phyloP scores from a whole-genome alignment of 768 basidiomycete species.

The Mycena sanguinolenta region DNA sequence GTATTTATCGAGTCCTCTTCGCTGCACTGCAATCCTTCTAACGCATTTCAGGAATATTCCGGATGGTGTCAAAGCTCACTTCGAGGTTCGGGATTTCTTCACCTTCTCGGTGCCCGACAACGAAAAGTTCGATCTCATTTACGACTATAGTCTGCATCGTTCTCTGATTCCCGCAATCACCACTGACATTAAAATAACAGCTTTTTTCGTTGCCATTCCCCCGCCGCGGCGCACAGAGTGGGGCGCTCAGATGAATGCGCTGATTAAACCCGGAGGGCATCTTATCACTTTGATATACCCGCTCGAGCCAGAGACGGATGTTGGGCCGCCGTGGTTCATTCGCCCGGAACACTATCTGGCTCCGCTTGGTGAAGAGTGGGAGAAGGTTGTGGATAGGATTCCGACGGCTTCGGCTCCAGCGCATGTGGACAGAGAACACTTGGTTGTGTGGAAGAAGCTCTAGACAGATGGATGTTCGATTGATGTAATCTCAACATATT shows the following conservation, averaged over 20 bases:
- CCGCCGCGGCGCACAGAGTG: constrained; percentile 65
- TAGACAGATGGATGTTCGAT: not conserved
- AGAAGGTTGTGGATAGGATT: constrained; percentile 65
- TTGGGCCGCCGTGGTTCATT: constrained; percentile 76
- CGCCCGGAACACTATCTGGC: constrained; percentile 68
- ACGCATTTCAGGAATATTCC: constrained; percentile 20
- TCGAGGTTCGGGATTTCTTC: constrained; percentile 70
- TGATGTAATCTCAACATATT: too few relatives aligned
- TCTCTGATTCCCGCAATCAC: not conserved
- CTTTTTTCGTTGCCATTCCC: constrained; percentile 81
- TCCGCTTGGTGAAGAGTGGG: constrained; percentile 63
- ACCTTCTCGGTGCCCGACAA: constrained; percentile 50
- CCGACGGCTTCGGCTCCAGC: constrained; percentile 56
- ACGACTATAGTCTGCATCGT: constrained; percentile 68
- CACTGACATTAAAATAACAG: constrained; percentile 46
- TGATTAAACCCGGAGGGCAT: constrained; percentile 73
- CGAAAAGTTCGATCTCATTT: constrained; percentile 67
- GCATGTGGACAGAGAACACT: constrained; percentile 63
- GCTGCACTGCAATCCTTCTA: not conserved
- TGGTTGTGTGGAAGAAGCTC: constrained; percentile 67
- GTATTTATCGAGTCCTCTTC: not conserved
- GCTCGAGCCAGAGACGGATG: constrained; percentile 55
- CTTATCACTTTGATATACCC: constrained; percentile 75
- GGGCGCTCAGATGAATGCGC: constrained; percentile 67
- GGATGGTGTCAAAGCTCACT: constrained; percentile 49